Base-by-base conservation (phyloP, 805 yeast species). In the Hanseniaspora vineae region DNA sequence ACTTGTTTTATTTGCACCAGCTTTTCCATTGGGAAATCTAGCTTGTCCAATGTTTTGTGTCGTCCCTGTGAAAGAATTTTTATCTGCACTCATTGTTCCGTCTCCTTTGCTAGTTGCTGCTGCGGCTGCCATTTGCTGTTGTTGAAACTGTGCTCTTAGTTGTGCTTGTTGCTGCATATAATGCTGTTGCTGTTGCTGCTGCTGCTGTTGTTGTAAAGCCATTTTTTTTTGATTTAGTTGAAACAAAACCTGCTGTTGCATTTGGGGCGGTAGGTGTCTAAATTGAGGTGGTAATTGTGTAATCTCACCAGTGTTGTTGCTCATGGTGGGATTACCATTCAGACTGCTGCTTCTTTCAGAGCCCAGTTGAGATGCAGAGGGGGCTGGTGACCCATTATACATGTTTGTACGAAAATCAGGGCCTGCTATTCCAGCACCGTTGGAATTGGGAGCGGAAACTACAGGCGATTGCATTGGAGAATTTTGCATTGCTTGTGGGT, bases 1-100 rank as follows among this genome's bases (percentile, higher is more conserved):
- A 56, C 10, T 31, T 8, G 18, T 15, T 37, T 37, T 61, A 71
- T 58, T 51, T 67, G 66, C 32, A 65, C 66, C 54, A 66, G 73
- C 47, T 66, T 65, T 51, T 68, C 73, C 2, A 72, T 70, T 54
- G 68, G 73, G 52, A 58, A 66, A 50, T 65, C 65, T 49, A 68
- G 56, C 49, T 66, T 71, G 52, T 68, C 72, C 42, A 67, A 60
- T 48, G 67, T 73, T 53, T 68, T 71, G 18, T 49, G 54, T 12
- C 52, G 49, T 40, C 55, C 37, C 37, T 4, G 14, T 33, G 12
- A 23, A 23, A 23, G 29, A 23, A 8, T 23, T 23, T 8, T 23
- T 23, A 8, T 23, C 29, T 23, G 29, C 8, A 8, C 29, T 23
- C 50, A 58, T 57, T 55, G 35, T 66, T 50, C 52, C 54, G 23